phyloP scores from a whole-genome alignment of 2,329 filamentous ascomycete species.

The Raffaelea albimanens region DNA sequence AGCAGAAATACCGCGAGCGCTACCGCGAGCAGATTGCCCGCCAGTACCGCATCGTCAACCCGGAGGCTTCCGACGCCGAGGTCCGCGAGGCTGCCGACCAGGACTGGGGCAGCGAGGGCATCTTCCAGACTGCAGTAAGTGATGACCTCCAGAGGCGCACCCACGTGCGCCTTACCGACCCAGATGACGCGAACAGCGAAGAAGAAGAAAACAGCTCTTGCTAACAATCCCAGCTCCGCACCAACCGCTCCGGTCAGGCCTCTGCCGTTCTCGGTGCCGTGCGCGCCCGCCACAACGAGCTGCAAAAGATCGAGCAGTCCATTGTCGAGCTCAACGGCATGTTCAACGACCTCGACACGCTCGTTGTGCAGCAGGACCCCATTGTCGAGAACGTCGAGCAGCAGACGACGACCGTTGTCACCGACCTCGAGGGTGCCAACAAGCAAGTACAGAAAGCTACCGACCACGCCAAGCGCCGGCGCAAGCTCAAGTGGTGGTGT shows the following conservation, averaged over 20 bases:
- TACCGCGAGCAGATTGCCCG: conserved; percentile 71
- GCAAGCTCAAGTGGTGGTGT: conserved; percentile 78
- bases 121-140: conserved; percentile 74
- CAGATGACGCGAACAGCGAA: no score
- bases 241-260: conserved; percentile 65
- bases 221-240: conserved; percentile 48
- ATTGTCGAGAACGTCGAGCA: conserved; percentile 52
- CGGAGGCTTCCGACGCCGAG: conserved; percentile 66
- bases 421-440: conserved; percentile 61
- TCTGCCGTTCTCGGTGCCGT: conserved; percentile 67
- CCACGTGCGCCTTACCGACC: no score
- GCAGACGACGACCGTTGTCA: conserved; percentile 55
- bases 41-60: conserved; percentile 75
- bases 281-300: conserved; percentile 73
- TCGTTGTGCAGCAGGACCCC: conserved; percentile 63
- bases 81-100: conserved; percentile 58
- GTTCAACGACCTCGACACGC: conserved; percentile 65
- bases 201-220: no score
- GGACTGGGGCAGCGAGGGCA: conserved; percentile 69
- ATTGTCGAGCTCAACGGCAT: conserved; percentile 60
- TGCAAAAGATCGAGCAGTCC: conserved; percentile 70
- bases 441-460: conserved; percentile 60
- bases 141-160: no score
- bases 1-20: conserved; percentile 58
- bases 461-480: conserved; percentile 52